These are phyloP conservation scores for Gossypium bickii DNA, from an alignment of 345 rosid species.

Conservation along the genomic window DNA sequence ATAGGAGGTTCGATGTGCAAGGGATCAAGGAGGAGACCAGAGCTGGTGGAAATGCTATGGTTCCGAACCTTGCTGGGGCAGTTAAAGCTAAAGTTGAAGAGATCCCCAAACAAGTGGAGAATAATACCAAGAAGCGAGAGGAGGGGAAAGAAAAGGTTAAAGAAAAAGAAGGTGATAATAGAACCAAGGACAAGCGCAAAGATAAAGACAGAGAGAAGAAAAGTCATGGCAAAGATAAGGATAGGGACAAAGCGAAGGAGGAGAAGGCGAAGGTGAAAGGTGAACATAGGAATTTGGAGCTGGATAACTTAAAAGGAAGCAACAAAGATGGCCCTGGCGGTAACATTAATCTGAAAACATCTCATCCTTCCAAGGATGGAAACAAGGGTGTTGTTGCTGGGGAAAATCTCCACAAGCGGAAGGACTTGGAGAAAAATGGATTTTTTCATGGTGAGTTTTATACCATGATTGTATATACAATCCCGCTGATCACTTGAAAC, in stretches of 20 bases:
- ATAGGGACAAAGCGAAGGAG: conserved; percentile 26
- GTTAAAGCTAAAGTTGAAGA: conserved; percentile 28
- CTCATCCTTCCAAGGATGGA: conserved; percentile 21
- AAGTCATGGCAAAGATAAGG: conserved; percentile 28
- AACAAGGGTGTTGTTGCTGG: conserved; percentile 26
- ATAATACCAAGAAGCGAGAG: conserved; percentile 19
- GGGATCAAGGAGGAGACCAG: conserved; percentile 27
- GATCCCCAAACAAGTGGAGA: conserved; percentile 26
- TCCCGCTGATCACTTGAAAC: not conserved
- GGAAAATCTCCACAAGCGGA: conserved; percentile 52
- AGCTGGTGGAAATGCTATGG: conserved; percentile 25
- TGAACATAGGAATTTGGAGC: conserved; percentile 22
- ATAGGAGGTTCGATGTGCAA: conserved; percentile 27
- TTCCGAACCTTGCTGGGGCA: conserved; percentile 25
- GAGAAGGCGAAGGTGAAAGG: conserved; percentile 19
- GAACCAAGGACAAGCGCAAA: conserved; percentile 23
- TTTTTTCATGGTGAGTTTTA: conserved; percentile 57
- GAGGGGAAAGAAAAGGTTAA: conserved; percentile 33
- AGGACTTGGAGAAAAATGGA: conserved; percentile 55
- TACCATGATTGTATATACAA: not conserved
- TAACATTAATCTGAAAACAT: conserved; percentile 20
- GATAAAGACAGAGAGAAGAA: conserved; percentile 28
- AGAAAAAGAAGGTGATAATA: conserved; percentile 34
- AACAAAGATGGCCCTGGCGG: conserved; percentile 24
- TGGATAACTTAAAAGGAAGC: conserved; percentile 28